Evolutionary conservation across 164 flowering plant genomes (phyloP), one percentile per base, ranked within the genome.

Genomic region (Malania oleifera): DNA sequence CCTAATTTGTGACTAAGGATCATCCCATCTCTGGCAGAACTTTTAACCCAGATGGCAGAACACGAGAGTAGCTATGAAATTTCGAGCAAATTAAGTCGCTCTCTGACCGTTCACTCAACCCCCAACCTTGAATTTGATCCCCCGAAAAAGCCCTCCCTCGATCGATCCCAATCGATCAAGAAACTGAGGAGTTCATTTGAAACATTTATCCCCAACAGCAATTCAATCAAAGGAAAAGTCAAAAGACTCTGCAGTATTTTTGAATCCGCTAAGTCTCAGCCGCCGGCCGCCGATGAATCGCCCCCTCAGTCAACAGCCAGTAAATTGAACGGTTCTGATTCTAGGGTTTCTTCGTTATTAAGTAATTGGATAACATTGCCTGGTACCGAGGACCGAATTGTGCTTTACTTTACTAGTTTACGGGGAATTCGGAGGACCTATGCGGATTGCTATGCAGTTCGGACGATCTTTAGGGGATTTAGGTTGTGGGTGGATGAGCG

Each of bases 201-300:
- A 6, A 55, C 66, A 13, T 26, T 49, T 53, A 41, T 56, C 15
- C 51, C 71, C 27, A 44, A 64, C 15, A 37, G 60, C 7, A 54
- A 40, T 52, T 70, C 71, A 1, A 24, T 74, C 64, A 74, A 64
- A 38, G 77, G 77, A 8, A 74, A 74, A 41, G 77, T 74, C 26
- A 67, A 26, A 27, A 40, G 38, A 20, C 56, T 74, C 7, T 53
- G 72, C 39, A 60, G 50, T 12, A 38, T 73, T 5, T 73, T 73
- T 60, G 77, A 73, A 44, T 44, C 67, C 8, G 0, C 31, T 9
- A 49, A 38, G 38, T 3, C 61, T 11, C 41, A 23, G 7, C 5
- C 6, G 14, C 3, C 40, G 20, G 9, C 34, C 35, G 5, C 22
- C 6, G 22, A n/a, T 4, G 20, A 1, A 19, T 41, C 35, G 10